Evolutionary conservation across 1,139 yeast species (phyloP).

Genomic region (Candida labiduridarum): DNA sequence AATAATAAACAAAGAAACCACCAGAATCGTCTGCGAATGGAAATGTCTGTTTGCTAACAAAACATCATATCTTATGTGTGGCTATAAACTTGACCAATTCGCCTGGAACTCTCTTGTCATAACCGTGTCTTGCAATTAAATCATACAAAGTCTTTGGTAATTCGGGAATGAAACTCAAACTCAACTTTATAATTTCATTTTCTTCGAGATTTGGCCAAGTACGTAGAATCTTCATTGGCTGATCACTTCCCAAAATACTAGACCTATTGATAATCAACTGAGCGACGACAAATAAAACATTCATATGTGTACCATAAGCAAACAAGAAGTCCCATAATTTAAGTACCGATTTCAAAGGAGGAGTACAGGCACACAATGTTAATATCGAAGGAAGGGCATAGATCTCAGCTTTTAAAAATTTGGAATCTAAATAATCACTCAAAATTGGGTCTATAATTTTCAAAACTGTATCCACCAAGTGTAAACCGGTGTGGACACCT

Average conservation of each 20-base stretch:
- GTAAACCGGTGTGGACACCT: slow-evolving; percentile 82
- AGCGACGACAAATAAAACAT: slow-evolving; percentile 81
- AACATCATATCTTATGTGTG: slow-evolving; percentile 2
- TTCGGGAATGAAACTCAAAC: slow-evolving; percentile 79
- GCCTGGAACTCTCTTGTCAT: slow-evolving; percentile 52
- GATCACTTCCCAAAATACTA: slow-evolving; percentile 54
- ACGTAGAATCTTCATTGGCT: slow-evolving; percentile 76
- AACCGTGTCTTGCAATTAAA: slow-evolving; percentile 70
- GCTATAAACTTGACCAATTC: slow-evolving; percentile 32
- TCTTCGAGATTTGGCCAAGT: slow-evolving; percentile 76
- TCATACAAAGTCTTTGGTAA: slow-evolving; percentile 71
- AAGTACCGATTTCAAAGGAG: slow-evolving; percentile 75
- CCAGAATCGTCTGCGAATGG: neutral
- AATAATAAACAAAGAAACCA: neutral
- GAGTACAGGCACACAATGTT: slow-evolving; percentile 88
- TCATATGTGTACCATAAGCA: slow-evolving; percentile 91
- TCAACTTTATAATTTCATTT: slow-evolving; percentile 73
- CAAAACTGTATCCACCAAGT: slow-evolving; percentile 68
- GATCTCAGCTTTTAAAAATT: slow-evolving; percentile 75
- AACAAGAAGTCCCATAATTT: slow-evolving; percentile 88
- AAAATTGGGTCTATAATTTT: slow-evolving; percentile 75
- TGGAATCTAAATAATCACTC: slow-evolving; percentile 59
- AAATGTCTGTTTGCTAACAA: neutral
- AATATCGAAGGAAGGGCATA: slow-evolving; percentile 89
- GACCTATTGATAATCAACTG: slow-evolving; percentile 74